A percentile compares a stretch with the other conserved stretches of the same genome.
These are phyloP conservation scores for Monosporascus sp. DNA, from an alignment of 2,329 filamentous ascomycete genomes.

Conservation along the genomic window DNA sequence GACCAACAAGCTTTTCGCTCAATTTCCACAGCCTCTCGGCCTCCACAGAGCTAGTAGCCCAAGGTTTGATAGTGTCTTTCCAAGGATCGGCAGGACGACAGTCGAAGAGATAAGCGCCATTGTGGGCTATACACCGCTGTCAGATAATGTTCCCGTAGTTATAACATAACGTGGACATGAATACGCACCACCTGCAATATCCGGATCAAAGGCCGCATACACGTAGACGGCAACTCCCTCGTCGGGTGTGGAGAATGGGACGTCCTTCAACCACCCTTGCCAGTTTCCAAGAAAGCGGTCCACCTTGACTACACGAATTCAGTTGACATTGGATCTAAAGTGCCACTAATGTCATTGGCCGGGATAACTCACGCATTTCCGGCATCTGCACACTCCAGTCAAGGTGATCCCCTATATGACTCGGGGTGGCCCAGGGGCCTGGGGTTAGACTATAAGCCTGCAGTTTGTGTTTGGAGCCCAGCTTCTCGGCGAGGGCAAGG, in stretches of 20 bases:
- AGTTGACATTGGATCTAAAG: too few relatives aligned
- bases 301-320: too few relatives aligned
- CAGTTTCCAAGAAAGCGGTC: constrained; percentile 2
- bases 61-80: constrained; percentile 21
- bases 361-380: neutral
- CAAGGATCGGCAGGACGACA: constrained; percentile 21
- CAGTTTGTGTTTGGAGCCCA: constrained; percentile 8
- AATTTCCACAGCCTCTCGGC: constrained; percentile 30
- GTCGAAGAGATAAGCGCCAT: constrained; percentile 25
- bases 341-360: neutral
- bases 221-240: constrained; percentile 26
- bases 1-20: constrained; percentile 28
- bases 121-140: constrained; percentile 8
- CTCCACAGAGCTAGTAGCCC: constrained; percentile 19
- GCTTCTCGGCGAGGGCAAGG: constrained; percentile 14
- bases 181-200: constrained; percentile 1
- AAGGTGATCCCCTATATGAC: neutral
- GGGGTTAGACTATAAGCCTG: constrained; percentile 30
- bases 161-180: neutral
- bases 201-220: constrained; percentile 27
- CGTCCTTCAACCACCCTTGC: constrained; percentile 19
- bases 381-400: constrained; percentile 1
- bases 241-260: constrained; percentile 20
- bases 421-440: constrained; percentile 13
- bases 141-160: neutral